A percentile compares a stretch with the other conserved stretches of the same genome.
phyloP scores from a whole-genome alignment of 2,329 filamentous ascomycete species.

The Botrytis squamosa region DNA sequence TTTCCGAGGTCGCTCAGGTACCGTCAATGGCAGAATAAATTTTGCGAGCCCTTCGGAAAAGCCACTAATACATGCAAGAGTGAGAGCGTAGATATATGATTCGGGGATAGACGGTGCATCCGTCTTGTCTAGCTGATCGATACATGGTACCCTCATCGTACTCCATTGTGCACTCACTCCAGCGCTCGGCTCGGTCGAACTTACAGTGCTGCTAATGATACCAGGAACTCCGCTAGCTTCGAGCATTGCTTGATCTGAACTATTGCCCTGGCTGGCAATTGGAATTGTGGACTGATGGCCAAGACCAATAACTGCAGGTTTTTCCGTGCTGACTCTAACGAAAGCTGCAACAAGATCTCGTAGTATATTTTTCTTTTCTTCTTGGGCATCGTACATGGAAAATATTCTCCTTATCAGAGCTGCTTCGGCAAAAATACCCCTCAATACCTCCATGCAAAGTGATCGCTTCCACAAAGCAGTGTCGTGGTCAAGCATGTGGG shows the following conservation, averaged over 20 bases:
- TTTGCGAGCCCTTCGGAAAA: constrained; percentile 91
- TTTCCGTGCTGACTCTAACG: constrained; percentile 90
- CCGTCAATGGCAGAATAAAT: constrained; percentile 87
- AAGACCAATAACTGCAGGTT: constrained; percentile 82
- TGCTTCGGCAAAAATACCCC: constrained; percentile 80
- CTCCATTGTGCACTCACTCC: constrained; percentile 94
- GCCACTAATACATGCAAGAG: constrained; percentile 82
- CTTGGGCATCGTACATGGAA: constrained; percentile 70
- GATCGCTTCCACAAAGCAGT: constrained; percentile 81
- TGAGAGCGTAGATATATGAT: constrained; percentile 89
- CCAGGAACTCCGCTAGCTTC: constrained; percentile 86
- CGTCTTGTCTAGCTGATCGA: constrained; percentile 91
- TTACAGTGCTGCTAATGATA: constrained; percentile 73
- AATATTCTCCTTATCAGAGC: constrained; percentile 77
- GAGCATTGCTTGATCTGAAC: constrained; percentile 80
- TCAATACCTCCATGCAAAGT: constrained; percentile 87
- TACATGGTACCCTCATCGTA: constrained; percentile 77
- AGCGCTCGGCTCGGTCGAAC: constrained; percentile 61
- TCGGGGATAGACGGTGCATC: constrained; percentile 82
- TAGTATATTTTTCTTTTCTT: constrained; percentile 72
- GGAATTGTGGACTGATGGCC: constrained; percentile 86
- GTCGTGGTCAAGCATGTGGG: constrained; percentile 85
- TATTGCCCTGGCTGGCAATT: constrained; percentile 55
- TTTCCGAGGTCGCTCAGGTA: constrained; percentile 66
- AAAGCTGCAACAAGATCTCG: constrained; percentile 82